These are phyloP conservation scores for Ophiostoma triangulosporum DNA, from an alignment of 2,329 filamentous ascomycete genomes.

Conservation along the genomic window DNA sequence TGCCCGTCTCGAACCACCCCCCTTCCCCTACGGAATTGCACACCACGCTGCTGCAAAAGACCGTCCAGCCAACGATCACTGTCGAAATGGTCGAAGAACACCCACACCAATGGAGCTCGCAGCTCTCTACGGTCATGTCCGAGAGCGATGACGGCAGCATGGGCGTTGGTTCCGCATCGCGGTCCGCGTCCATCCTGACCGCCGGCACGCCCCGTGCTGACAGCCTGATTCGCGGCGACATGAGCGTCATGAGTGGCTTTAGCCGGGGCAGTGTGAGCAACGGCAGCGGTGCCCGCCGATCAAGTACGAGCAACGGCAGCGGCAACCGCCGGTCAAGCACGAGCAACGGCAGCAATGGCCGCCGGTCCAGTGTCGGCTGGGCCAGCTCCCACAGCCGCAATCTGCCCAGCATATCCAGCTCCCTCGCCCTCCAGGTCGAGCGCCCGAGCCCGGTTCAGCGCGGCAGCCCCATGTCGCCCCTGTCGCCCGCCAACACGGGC, in stretches of 20 bases:
- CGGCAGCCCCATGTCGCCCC: conserved; percentile 10
- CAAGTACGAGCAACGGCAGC: conserved; percentile 22
- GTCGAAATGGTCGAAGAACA: conserved; percentile 33
- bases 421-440: conserved; percentile 32
- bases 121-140: conserved; percentile 50
- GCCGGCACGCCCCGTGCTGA: conserved; percentile 13
- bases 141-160: conserved; percentile 43
- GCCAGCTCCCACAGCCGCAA: conserved; percentile 37
- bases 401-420: conserved; percentile 45
- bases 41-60: no score
- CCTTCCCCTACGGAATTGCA: conserved; percentile 8
- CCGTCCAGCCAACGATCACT: conserved; percentile 14
- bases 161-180: conserved; percentile 29
- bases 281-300: conserved; percentile 22
- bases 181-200: conserved; percentile 32
- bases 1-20: not conserved
- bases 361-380: conserved; percentile 34
- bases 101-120: conserved; percentile 49
- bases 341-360: conserved; percentile 8
- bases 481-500: conserved; percentile 33
- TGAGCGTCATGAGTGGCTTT: conserved; percentile 12
- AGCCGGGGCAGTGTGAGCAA: not conserved
- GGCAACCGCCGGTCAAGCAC: not conserved
- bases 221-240: conserved; percentile 17
- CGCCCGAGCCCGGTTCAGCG: conserved; percentile 30